These are phyloP conservation scores for Filobasidium floriforme DNA, from an alignment of 768 basidiomycete species.

Conservation along the genomic window DNA sequence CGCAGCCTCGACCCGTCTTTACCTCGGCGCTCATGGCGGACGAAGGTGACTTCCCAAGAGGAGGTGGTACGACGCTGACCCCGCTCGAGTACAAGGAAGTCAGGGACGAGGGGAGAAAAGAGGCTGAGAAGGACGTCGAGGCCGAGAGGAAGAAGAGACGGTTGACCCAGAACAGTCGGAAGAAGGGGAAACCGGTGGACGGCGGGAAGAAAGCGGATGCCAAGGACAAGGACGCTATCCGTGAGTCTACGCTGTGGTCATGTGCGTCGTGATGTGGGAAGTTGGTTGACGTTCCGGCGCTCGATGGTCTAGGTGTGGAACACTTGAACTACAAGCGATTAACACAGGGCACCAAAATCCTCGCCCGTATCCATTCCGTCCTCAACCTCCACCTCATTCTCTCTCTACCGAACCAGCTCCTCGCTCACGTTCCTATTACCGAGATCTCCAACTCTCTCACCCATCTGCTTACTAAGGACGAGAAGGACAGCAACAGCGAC, in stretches of 20 bases:
- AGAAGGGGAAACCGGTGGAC: slow-evolving; percentile 44
- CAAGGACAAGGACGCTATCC: slow-evolving; percentile 51
- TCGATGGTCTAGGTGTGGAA: slow-evolving; percentile 55
- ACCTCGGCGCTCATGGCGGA: slow-evolving; percentile 46
- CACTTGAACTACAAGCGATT: slow-evolving; percentile 93
- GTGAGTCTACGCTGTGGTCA: slow-evolving; percentile 23
- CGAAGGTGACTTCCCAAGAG: slow-evolving; percentile 89
- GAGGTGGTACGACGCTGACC: slow-evolving; percentile 82
- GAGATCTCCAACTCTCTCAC: slow-evolving; percentile 78
- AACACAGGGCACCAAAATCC: slow-evolving; percentile 70
- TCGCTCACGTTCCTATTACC: slow-evolving; percentile 89
- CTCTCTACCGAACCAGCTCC: slow-evolving; percentile 90
- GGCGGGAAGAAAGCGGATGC: slow-evolving; percentile 40
- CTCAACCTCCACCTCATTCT: slow-evolving; percentile 82
- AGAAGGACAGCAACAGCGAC: slow-evolving; percentile 35
- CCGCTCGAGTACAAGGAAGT: slow-evolving; percentile 80
- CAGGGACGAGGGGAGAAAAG: slow-evolving; percentile 71
- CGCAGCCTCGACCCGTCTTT: slow-evolving; percentile 33
- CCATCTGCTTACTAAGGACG: slow-evolving; percentile 58
- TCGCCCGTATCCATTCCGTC: slow-evolving; percentile 78
- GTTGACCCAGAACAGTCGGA: slow-evolving; percentile 42
- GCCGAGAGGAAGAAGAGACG: slow-evolving; percentile 38
- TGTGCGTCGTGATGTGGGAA: neutral
- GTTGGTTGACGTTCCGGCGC: neutral
- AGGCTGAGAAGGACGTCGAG: slow-evolving; percentile 64